Evolutionary conservation across 768 basidiomycete species (phyloP).

Genomic region (Leccinum incarnatum): DNA sequence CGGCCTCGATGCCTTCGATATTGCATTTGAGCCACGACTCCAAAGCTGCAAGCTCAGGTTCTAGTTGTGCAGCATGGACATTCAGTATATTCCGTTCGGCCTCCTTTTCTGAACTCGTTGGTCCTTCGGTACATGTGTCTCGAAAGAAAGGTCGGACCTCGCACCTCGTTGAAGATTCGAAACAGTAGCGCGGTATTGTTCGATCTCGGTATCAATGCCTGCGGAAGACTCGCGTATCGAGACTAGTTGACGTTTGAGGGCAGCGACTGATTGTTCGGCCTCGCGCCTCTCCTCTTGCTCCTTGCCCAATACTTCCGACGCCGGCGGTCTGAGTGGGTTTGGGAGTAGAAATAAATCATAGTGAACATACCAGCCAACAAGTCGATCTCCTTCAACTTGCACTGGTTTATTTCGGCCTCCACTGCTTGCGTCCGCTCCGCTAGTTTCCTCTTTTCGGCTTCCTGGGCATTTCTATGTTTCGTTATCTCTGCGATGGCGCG

Average conservation of each 20-base stretch:
- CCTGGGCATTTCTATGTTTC: slow-evolving; percentile 60
- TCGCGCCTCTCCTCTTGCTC: slow-evolving; percentile 76
- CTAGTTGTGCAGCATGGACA: slow-evolving; percentile 47
- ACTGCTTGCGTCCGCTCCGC: slow-evolving; percentile 59
- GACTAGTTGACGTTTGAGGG: slow-evolving; percentile 64
- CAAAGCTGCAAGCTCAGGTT: slow-evolving; percentile 54
- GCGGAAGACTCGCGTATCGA: slow-evolving; percentile 58
- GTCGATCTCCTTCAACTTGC: slow-evolving; percentile 77
- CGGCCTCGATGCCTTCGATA: slow-evolving; percentile 76
- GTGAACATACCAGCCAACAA: slow-evolving; percentile 64
- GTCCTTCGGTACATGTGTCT: not conserved
- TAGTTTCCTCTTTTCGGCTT: slow-evolving; percentile 58
- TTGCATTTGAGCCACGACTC: slow-evolving; percentile 58
- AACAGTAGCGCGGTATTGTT: slow-evolving; percentile 63
- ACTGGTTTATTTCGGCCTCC: slow-evolving; percentile 69
- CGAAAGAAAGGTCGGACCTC: slow-evolving; percentile 14
- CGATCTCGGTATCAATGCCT: slow-evolving; percentile 65
- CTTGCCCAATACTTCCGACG: slow-evolving; percentile 51
- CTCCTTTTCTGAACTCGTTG: slow-evolving; percentile 52
- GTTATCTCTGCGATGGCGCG: slow-evolving; percentile 68
- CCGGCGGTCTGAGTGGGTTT: not conserved
- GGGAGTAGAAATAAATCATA: not conserved
- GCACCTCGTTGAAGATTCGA: slow-evolving; percentile 64
- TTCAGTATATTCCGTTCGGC: slow-evolving; percentile 59
- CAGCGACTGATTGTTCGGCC: slow-evolving; percentile 57